Percentiles rank a stretch among this genome's conserved stretches.
phyloP scores from a whole-genome alignment of 768 basidiomycete species.

The Phaeotremella fagi region DNA sequence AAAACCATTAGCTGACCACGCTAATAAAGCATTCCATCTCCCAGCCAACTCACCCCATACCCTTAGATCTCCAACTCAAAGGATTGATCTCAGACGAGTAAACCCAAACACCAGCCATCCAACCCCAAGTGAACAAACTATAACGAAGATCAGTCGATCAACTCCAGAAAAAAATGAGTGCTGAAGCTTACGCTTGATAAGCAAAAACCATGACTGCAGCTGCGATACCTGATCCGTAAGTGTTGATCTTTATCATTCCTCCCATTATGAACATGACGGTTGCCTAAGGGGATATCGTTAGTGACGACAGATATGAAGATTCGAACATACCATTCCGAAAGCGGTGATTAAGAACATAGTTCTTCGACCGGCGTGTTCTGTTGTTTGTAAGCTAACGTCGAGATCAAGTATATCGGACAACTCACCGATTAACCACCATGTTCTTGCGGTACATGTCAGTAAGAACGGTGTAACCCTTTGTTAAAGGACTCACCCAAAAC shows the following conservation, averaged over 20 bases:
- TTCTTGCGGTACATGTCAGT: neutral
- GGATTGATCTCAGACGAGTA: constrained; percentile 32
- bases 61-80: constrained; percentile 20
- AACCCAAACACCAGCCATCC: constrained; percentile 28
- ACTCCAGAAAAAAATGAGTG: neutral
- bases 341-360: constrained; percentile 17
- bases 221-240: constrained; percentile 8
- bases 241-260: constrained; percentile 26
- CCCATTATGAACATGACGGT: constrained; percentile 26
- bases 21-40: neutral
- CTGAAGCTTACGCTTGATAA: constrained; percentile 7
- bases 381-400: neutral
- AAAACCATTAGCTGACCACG: neutral
- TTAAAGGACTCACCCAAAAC: constrained; percentile 6
- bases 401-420: neutral
- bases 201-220: constrained; percentile 12
- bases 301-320: neutral
- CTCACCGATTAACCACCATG: constrained; percentile 19
- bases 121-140: constrained; percentile 8
- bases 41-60: constrained; percentile 14
- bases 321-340: constrained; percentile 14
- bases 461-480: neutral
- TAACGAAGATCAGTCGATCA: neutral
- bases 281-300: constrained; percentile 1
- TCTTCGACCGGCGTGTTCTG: constrained; percentile 18